A percentile compares a stretch with the other conserved stretches of the same genome.
phyloP scores from a whole-genome alignment of 140 eudicot species.

The Anethum foeniculum region DNA sequence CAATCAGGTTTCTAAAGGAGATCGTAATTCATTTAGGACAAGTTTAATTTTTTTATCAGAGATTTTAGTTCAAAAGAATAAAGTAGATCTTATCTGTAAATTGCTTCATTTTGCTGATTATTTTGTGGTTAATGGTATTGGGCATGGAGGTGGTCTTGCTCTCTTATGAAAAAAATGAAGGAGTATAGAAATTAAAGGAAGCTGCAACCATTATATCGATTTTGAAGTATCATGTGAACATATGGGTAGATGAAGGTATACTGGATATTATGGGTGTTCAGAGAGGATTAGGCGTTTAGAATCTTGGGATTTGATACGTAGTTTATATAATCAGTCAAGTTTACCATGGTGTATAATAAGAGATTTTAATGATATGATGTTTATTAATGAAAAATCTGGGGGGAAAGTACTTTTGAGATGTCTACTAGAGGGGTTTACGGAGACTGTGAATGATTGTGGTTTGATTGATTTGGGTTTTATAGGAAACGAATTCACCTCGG shows the following conservation, averaged over 20 bases:
- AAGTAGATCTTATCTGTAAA: not conserved
- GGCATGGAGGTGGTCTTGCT: not conserved
- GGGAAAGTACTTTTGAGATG: not conserved
- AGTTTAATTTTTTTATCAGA: too few species aligned
- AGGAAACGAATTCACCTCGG: too few species aligned
- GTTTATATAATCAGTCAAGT: fast-evolving
- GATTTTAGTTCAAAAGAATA: too few species aligned
- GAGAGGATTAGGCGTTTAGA: not conserved
- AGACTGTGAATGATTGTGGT: not conserved
- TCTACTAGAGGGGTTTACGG: not conserved
- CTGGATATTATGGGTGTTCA: not conserved
- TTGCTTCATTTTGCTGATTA: not conserved
- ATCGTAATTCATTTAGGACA: too few species aligned
- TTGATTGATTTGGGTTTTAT: not conserved
- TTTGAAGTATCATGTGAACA: not conserved
- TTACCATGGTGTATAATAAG: not conserved
- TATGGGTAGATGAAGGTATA: not conserved
- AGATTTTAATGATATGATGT: not conserved
- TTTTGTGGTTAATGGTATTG: not conserved
- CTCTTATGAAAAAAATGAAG: not conserved
- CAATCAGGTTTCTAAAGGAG: too few species aligned
- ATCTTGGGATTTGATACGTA: not conserved
- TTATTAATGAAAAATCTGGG: not conserved
- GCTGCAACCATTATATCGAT: not conserved
- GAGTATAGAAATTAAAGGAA: not conserved